Evolutionary conservation across 176 grass and related monocot genomes (phyloP).

Genomic region (Urochloa ruziziensis): DNA sequence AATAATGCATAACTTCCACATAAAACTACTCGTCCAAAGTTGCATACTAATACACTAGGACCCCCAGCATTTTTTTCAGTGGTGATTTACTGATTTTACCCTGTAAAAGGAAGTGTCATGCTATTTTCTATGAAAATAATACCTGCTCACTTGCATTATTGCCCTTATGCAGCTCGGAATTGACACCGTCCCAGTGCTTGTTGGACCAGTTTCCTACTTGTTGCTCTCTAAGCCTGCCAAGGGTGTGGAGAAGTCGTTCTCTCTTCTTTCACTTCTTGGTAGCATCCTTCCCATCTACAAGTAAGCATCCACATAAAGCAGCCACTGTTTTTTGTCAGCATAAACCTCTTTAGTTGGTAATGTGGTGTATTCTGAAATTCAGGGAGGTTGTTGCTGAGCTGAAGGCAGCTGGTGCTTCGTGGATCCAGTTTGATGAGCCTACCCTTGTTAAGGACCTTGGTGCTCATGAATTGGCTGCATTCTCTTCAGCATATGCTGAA

Average conservation of each 20-base stretch:
- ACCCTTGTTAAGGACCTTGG: slow-evolving; percentile 86
- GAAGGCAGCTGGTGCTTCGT: slow-evolving; percentile 90
- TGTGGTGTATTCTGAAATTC: slow-evolving; percentile 28
- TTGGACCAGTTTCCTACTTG: slow-evolving; percentile 93
- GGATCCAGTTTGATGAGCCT: slow-evolving; percentile 98
- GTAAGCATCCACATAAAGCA: slow-evolving; percentile 49
- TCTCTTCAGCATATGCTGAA: slow-evolving; percentile 68
- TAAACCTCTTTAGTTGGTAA: slow-evolving; percentile 23
- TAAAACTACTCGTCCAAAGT: background rate
- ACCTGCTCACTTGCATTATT: slow-evolving; percentile 16
- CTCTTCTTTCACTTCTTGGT: slow-evolving; percentile 77
- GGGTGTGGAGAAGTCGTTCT: slow-evolving; percentile 92
- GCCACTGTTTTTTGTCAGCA: background rate
- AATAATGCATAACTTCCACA: background rate
- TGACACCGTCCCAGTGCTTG: slow-evolving; percentile 81
- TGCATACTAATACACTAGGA: slow-evolving; percentile 16
- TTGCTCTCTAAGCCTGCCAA: slow-evolving; percentile 93
- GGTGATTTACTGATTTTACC: background rate
- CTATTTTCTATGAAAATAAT: slow-evolving; percentile 7
- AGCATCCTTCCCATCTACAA: slow-evolving; percentile 87
- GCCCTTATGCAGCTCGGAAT: slow-evolving; percentile 62
- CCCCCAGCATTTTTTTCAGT: background rate
- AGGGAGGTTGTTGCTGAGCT: slow-evolving; percentile 91
- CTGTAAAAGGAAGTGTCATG: background rate
- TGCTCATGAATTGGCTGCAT: slow-evolving; percentile 74